Conservation (phyloP, 495 filamentous ascomycete genomes). For the Aspergillus steynii region DNA sequence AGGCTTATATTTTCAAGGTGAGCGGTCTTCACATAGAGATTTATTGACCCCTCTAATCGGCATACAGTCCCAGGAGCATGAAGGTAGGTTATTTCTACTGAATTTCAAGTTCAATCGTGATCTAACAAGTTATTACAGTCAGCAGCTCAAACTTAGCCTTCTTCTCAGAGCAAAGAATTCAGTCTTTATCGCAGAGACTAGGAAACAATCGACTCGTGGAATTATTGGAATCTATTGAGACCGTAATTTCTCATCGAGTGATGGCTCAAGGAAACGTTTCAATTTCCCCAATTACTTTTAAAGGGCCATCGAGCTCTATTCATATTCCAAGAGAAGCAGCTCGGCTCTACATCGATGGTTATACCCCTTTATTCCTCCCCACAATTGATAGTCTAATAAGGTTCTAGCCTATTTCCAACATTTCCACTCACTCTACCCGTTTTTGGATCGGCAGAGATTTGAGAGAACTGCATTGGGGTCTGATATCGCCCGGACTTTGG, state of each 20-base stretch:
- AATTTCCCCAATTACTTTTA: constrained; percentile 5
- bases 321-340: background rate
- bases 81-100: background rate
- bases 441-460: constrained; percentile 32
- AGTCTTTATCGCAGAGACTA: constrained; percentile 31
- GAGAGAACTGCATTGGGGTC: constrained; percentile 23
- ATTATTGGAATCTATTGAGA: constrained; percentile 26
- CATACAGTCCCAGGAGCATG: constrained; percentile 2
- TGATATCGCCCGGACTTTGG: constrained; percentile 10
- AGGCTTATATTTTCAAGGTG: constrained; percentile 6
- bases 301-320: background rate
- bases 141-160: constrained; percentile 34
- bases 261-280: constrained; percentile 1
- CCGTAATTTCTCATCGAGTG: constrained; percentile 20
- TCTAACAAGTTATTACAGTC: constrained; percentile 15
- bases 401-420: constrained; percentile 34
- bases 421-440: constrained; percentile 37
- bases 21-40: background rate
- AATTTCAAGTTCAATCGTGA: background rate
- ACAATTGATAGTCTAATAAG: background rate
- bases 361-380: background rate
- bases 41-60: background rate
- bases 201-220: constrained; percentile 37
- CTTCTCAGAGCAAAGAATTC: constrained; percentile 35
- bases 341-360: constrained; percentile 7